Base-by-base conservation (phyloP, 2,329 filamentous ascomycete genomes). In the Huntiella moniliformis region DNA sequence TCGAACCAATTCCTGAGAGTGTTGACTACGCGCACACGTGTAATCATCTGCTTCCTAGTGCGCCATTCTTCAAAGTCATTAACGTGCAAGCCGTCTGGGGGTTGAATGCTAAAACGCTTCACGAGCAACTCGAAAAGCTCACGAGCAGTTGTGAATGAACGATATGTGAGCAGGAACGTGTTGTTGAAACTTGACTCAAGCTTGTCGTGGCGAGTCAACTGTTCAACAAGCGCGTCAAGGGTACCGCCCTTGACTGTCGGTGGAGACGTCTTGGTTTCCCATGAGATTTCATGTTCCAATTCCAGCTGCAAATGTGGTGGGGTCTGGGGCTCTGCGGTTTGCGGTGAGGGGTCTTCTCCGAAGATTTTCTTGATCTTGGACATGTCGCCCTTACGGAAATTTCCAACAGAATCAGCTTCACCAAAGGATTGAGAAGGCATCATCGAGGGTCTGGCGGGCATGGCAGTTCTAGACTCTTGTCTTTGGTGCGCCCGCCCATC, bases 1-100 rank as follows among this genome's bases (percentile, higher is more conserved):
- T 96, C 91, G 54, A 98, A 91, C 91, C 91, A 98, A 62, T 77
- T 92, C 70, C 96, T 96, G 41, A 98, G 66, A 52, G 95, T 96
- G 57, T 96, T 98, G 52, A 98, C 86, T 2, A 98, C 87, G 37
- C 91, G 78, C 65, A 98, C 93, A 33, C 91, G 76, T 51, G 96
- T 95, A 4, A 85, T 82, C 58, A 92, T 95, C 60, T 96, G 91
- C 64, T 98, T 98, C 58, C 79, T 79, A 58, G 94, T 85, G 33
- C 82, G 76, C 91, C 91, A 98, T 28, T 74, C 68, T 46, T 94
- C 83, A 55, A 82, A 85, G 52, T 96, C 86, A 35, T 72, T 64
- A 45, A 74, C 71, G 6, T 67, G 75, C 43, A 98, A 66, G 4
- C 84, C 85, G 53, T 84, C 78, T 0, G 88, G 88, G 15, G 91